These are phyloP conservation scores for Acidomyces sp. DNA, from an alignment of 495 filamentous ascomycete genomes.

Conservation along the genomic window DNA sequence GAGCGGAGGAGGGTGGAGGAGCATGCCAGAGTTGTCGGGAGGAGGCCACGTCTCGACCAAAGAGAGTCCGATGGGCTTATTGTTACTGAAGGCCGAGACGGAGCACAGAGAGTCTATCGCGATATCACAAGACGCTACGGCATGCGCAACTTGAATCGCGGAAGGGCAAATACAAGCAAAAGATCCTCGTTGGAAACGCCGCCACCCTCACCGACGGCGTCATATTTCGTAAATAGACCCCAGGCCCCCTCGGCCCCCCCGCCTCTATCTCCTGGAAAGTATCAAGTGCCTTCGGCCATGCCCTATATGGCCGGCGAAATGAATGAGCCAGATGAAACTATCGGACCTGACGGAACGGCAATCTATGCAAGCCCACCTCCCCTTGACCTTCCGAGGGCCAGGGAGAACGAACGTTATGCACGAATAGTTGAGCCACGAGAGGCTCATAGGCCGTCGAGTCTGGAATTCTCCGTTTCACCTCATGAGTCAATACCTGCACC, in stretches of 20 bases:
- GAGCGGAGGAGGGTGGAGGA: slow-evolving; percentile 5
- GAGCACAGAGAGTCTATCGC: slow-evolving; percentile 6
- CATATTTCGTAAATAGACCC: slow-evolving; percentile 3
- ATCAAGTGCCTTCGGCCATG: not conserved
- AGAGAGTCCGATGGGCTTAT: not conserved
- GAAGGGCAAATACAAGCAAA: slow-evolving; percentile 4
- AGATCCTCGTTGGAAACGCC: not conserved
- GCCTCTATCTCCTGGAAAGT: not conserved
- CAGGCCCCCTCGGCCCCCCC: slow-evolving; percentile 7
- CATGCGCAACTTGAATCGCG: slow-evolving; percentile 5
- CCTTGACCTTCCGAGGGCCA: slow-evolving; percentile 7
- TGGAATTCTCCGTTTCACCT: too few species aligned
- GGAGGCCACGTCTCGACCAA: not conserved
- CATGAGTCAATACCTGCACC: not conserved
- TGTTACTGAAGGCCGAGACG: slow-evolving; percentile 10
- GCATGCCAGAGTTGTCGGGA: slow-evolving; percentile 2
- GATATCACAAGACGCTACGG: slow-evolving; percentile 3
- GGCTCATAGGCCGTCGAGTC: not conserved
- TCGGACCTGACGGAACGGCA: slow-evolving; percentile 8
- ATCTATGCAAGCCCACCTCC: slow-evolving; percentile 10
- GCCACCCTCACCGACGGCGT: slow-evolving; percentile 1
- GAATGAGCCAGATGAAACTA: not conserved
- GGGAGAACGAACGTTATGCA: slow-evolving; percentile 7
- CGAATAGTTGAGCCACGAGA: not conserved
- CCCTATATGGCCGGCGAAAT: too few species aligned